Evolutionary conservation across 2,329 filamentous ascomycete species (phyloP), one percentile per base, ranked within the genome.

Genomic region (Paecilomyces sp.): DNA sequence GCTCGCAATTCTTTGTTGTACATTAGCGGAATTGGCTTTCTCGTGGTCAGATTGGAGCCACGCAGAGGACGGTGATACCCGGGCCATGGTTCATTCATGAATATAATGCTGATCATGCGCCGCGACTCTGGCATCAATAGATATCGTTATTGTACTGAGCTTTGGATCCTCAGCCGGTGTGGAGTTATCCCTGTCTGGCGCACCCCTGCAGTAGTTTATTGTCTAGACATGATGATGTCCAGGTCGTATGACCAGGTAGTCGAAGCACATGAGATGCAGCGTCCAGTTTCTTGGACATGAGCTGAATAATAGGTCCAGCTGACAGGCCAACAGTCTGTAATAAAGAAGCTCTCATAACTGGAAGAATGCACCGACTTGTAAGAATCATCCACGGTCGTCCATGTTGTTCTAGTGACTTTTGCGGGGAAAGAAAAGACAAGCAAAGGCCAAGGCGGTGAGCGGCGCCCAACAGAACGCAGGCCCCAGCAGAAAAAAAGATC

Each of bases 11-110:
- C 58, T 68, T 64, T 72, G 68, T 67, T 74, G 72, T 74, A 74
- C 68, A 72, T 73, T 74, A 74, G 67, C 70, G 66, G 67, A 62
- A 67, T 62, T 65, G 65, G 62, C 62, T 60, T 58, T 66, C 58
- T 65, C 60, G 55, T 63, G 56, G 62, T 59, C 57, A 56, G 56
- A 58, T 62, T 61, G 52, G 61, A 59, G 66, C 62, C 59, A 58
- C 59, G 62, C 58, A 60, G 64, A 15, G 61, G 61, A 67, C 57
- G 63, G 63, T 34, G 57, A 63, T 55, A 25, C 41, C 62, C 60
- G 54, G 61, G 57, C 61, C 53, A 62, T 59, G 56, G 67, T 53
- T 60, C 57, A 63, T 50, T 66, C 65, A 66, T 50, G 41, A 57
- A 56, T 55, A 62, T 59, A 59, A 53, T 53, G 51, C 12, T 53